These are phyloP conservation scores for Geotrichum australiense DNA, from an alignment of 1,139 yeast genomes.

Conservation along the genomic window DNA sequence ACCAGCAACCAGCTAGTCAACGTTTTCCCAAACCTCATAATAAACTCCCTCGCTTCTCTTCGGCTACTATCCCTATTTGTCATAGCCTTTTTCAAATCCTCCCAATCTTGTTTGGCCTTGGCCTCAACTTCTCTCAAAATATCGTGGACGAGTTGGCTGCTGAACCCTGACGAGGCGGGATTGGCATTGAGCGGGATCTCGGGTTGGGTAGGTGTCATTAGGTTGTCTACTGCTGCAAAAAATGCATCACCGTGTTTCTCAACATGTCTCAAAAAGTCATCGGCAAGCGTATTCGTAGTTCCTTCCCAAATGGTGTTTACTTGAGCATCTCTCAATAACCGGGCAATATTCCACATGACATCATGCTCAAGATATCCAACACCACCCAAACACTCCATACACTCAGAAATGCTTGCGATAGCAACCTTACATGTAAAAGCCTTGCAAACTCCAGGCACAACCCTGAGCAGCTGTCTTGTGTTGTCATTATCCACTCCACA, in stretches of 20 bases:
- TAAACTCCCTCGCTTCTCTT: slow-evolving; percentile 22
- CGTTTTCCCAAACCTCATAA: slow-evolving; percentile 24
- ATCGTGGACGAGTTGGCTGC: not conserved
- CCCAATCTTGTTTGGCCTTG: slow-evolving; percentile 6
- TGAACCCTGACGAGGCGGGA: not conserved
- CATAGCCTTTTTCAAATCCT: slow-evolving; percentile 9
- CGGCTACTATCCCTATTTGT: slow-evolving; percentile 18
- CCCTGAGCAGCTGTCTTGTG: slow-evolving; percentile 23
- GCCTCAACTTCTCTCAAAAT: slow-evolving; percentile 7
- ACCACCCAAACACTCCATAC: slow-evolving; percentile 34
- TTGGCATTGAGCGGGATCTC: not conserved
- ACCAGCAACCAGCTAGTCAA: slow-evolving; percentile 21
- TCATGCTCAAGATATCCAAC: slow-evolving; percentile 33
- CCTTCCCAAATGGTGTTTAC: slow-evolving; percentile 34
- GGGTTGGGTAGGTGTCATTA: slow-evolving; percentile 12
- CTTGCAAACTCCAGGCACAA: slow-evolving; percentile 30
- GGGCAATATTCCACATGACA: slow-evolving; percentile 27
- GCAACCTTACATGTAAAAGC: slow-evolving; percentile 28
- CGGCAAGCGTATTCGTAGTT: slow-evolving; percentile 32
- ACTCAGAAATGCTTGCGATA: slow-evolving; percentile 28
- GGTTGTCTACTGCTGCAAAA: slow-evolving; percentile 18
- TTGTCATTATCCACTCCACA: slow-evolving; percentile 12
- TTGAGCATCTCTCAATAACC: slow-evolving; percentile 29
- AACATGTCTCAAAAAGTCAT: slow-evolving; percentile 27
- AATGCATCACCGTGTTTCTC: slow-evolving; percentile 18